Evolutionary conservation across 2,329 filamentous ascomycete genomes (phyloP).

Genomic region (Pestalotiopsis sp.): DNA sequence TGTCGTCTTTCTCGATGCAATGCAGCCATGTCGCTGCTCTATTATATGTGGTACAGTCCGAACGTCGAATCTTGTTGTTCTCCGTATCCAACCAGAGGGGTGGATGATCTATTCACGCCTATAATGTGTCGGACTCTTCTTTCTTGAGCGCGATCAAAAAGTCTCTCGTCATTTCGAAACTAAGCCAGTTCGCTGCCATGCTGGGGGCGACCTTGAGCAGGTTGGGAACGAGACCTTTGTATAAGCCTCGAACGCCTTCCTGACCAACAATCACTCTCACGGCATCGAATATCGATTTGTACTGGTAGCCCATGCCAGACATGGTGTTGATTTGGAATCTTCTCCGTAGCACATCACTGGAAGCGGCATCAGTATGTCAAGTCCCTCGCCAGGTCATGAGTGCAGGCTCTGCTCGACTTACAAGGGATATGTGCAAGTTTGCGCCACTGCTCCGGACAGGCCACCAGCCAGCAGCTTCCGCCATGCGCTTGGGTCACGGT

Average conservation of each 20-base stretch:
- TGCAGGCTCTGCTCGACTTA: constrained; percentile 49
- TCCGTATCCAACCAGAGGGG: constrained; percentile 1
- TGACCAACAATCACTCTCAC: constrained; percentile 78
- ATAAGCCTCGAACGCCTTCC: constrained; percentile 83
- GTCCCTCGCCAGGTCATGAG: neutral
- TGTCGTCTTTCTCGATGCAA: constrained; percentile 2
- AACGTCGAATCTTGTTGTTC: neutral
- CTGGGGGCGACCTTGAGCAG: constrained; percentile 95
- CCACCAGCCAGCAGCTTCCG: constrained; percentile 89
- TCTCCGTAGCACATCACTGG: constrained; percentile 84
- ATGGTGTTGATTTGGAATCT: constrained; percentile 99
- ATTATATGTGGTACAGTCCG: constrained; percentile 9
- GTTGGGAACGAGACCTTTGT: constrained; percentile 96
- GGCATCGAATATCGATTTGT: constrained; percentile 84
- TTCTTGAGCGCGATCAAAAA: constrained; percentile 67
- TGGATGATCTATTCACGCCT: neutral
- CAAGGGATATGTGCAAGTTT: constrained; percentile 99
- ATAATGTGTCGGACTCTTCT: constrained; percentile 34
- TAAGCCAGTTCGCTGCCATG: constrained; percentile 98
- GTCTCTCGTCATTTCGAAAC: constrained; percentile 92
- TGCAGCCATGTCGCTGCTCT: constrained; percentile 8
- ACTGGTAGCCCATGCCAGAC: constrained; percentile 96
- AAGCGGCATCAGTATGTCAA: neutral
- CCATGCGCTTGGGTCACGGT: constrained; percentile 75
- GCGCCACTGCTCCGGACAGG: constrained; percentile 92